These are phyloP conservation scores for Fusarium chuoi DNA, from an alignment of 2,329 filamentous ascomycete species.

Conservation along the genomic window DNA sequence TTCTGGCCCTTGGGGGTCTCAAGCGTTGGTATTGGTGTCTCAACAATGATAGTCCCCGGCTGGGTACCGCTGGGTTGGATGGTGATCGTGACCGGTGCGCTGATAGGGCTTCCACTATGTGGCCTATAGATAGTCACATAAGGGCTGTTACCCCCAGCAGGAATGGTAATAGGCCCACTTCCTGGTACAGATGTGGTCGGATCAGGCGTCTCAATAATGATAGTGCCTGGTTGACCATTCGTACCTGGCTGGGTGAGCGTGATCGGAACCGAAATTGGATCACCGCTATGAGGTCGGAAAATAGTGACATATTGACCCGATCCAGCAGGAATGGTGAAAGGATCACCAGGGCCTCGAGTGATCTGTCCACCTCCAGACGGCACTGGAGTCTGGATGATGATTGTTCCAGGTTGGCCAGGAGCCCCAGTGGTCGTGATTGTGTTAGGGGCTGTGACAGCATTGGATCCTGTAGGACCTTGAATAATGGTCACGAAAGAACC, in stretches of 20 bases:
- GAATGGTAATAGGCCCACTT: conserved; percentile 22
- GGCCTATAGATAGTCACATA: conserved; percentile 29
- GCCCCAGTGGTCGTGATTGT: conserved; percentile 26
- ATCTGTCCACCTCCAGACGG: neutral
- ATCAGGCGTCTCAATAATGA: conserved; percentile 28
- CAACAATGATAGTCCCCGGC: conserved; percentile 27
- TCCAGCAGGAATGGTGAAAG: conserved; percentile 23
- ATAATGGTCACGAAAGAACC: conserved; percentile 20
- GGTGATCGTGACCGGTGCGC: conserved; percentile 13
- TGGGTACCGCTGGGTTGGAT: conserved; percentile 4
- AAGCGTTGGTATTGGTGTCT: conserved; percentile 21
- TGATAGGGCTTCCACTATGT: conserved; percentile 14
- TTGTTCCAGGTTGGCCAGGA: conserved; percentile 23
- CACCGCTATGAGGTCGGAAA: conserved; percentile 31
- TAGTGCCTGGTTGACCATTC: conserved; percentile 24
- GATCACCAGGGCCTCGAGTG: conserved; percentile 6
- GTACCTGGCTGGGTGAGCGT: conserved; percentile 23
- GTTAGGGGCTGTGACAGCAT: conserved; percentile 11
- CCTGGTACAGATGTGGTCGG: conserved; percentile 14
- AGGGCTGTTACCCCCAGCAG: conserved; percentile 10
- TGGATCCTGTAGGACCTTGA: conserved; percentile 25
- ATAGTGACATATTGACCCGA: conserved; percentile 15
- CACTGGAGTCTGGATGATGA: conserved; percentile 30
- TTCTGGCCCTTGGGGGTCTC: conserved; percentile 24
- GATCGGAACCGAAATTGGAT: conserved; percentile 26